Base-by-base conservation (phyloP, 2,329 filamentous ascomycete genomes). In the Whalleya microplaca region DNA sequence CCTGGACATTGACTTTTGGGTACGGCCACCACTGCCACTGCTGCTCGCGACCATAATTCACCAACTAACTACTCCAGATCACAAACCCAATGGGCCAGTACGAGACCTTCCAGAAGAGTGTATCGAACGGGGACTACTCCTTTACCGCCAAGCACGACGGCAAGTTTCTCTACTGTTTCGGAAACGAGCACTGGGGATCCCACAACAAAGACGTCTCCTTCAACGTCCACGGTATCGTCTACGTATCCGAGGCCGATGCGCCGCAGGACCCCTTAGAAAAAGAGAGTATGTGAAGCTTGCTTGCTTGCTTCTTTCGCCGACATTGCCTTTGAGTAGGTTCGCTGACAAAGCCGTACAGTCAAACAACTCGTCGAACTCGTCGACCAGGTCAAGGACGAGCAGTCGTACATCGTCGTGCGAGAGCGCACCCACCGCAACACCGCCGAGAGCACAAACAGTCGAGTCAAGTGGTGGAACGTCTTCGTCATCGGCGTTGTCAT, bases 381-480 rank as follows among this genome's bases (percentile, higher is more conserved):
- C 59, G 83, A 87, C 64, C 91, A 96, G 77, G 93, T 98, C 76
- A 96, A 96, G 81, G 95, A 98, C 75, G 95, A 99, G 80, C 95
- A 99, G 79, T 86, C 88, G 67, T 99, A 99, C 80, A 98, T 99
- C 71, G 87, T 99, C 61, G 80, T 98, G 56, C 90, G 95, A 68
- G 95, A 99, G 80, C 86, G 95, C 71, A 96, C 91, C 66, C 95
- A 99, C 83, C 86, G 95, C 73, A 99, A 99, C 80, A 99, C 95
- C 9, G 95, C 95, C 63, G 95, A 99, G 81, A 97, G 93, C 84
- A 99, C 95, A 70, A 99, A 99, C 77, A 85, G 87, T 67, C 85
- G 95, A 65, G 95, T 99, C 74, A 99, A 99, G 82, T 99, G 95
- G 95, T 99, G 95, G 95, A 97, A 95, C 76, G 84, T 98, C 68